Percentiles rank a stretch among this genome's conserved stretches.
These are phyloP conservation scores for Saccharum officinarum DNA, from an alignment of 176 grass and related monocot species.

Conservation along the genomic window DNA sequence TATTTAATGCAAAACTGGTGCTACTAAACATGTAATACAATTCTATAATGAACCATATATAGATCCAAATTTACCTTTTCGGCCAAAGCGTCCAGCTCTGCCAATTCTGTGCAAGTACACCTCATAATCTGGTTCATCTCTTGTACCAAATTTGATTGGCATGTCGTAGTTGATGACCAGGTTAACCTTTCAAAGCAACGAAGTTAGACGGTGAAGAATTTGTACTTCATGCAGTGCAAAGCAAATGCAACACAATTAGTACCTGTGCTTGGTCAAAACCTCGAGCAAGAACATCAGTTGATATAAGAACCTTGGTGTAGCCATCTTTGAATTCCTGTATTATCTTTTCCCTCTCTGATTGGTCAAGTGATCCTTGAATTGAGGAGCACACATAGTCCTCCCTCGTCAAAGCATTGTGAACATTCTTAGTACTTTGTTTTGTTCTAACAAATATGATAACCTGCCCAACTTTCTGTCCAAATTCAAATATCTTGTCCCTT, in stretches of 20 bases:
- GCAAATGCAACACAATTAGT: constrained; percentile 10
- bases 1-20: background rate
- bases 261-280: constrained; percentile 99
- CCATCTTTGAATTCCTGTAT: constrained; percentile 97
- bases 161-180: constrained; percentile 97
- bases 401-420: constrained; percentile 65
- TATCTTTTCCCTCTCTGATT: constrained; percentile 80
- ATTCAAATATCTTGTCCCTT: constrained; percentile 88
- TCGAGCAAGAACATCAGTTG: constrained; percentile 84
- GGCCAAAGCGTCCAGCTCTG: constrained; percentile 91
- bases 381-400: constrained; percentile 92
- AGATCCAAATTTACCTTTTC: constrained; percentile 66
- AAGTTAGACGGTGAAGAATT: background rate
- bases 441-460: constrained; percentile 94
- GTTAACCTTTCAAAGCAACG: constrained; percentile 67
- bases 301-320: constrained; percentile 88
- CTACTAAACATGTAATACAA: background rate
- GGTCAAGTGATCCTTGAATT: constrained; percentile 87
- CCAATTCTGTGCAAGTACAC: constrained; percentile 96
- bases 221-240: background rate
- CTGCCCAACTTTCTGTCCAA: constrained; percentile 91
- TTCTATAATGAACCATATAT: background rate
- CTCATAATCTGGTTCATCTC: constrained; percentile 81
- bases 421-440: constrained; percentile 64
- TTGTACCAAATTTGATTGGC: constrained; percentile 66